Evolutionary conservation across 2,329 filamentous ascomycete species (phyloP), one percentile per base, ranked within the genome.

Genomic region (Xylariomycetidae sp.): DNA sequence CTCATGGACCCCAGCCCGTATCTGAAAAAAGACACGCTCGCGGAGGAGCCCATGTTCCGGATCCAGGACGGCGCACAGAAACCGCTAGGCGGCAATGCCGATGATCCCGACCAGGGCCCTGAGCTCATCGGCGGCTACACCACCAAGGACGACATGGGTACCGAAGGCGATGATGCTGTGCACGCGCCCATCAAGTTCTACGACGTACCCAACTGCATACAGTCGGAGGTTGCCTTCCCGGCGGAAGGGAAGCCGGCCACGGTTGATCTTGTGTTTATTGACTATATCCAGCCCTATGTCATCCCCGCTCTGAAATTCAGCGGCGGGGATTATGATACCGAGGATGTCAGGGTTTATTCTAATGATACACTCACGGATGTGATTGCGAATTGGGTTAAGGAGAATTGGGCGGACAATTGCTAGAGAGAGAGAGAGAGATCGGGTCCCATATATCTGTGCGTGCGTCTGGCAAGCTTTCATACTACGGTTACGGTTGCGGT

Each of bases 261-360:
- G 1, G 87, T 98, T 1, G 90, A 96, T 56, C 57, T 98, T 6
- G 79, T 95, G 10, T 98, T 93, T 54, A 76, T 94, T 37, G 88
- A 94, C 55, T 98, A 95, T 57, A 79, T 96, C 22, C 74, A 92
- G 59, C 79, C 79, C 8, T 93, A 84, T 74, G 65, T 96, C 24
- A 59, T 94, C 13, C 63, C 82, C 9, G 88, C 87, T 3, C 64
- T 95, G 40, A 77, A 79, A 45, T 70, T 75, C 41, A 63, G 61
- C 17, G 75, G 75, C 0, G 68, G 67, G 2, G 65, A 68, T 17
- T 79, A 72, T 35, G 58, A 42, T 15, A 53, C 59, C 7, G 54
- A 58, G 4, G 66, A 78, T 45, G 67, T 78, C 1, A 47, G 63
- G 46, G 44, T 52, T 17, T 82, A 79, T 46, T 59, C 67, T 6